Percentiles rank a stretch among this genome's conserved stretches.
These are phyloP conservation scores for Lentinula sp. DNA, from an alignment of 768 basidiomycete genomes.

Conservation along the genomic window DNA sequence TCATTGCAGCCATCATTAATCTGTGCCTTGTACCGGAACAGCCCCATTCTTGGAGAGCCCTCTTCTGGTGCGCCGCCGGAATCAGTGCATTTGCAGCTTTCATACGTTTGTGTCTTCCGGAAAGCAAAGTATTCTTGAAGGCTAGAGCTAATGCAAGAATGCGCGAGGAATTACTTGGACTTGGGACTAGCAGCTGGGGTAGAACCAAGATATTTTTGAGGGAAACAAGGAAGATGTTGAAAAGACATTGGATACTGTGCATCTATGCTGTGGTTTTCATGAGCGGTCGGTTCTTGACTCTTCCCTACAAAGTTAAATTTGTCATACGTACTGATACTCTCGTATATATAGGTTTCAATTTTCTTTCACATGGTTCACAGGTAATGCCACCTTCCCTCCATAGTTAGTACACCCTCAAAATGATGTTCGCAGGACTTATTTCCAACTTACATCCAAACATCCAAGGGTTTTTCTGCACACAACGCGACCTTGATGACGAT, in stretches of 20 bases:
- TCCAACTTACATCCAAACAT: slow-evolving; percentile 63
- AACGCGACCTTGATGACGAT: slow-evolving; percentile 71
- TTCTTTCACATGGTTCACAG: slow-evolving; percentile 49
- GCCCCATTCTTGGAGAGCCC: slow-evolving; percentile 37
- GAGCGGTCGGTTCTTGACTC: slow-evolving; percentile 21
- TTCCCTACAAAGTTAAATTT: not conserved
- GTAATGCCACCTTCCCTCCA: slow-evolving; percentile 17
- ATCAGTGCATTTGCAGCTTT: slow-evolving; percentile 44
- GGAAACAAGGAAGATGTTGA: slow-evolving; percentile 52
- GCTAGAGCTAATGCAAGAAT: slow-evolving; percentile 30
- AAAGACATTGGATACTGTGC: slow-evolving; percentile 52
- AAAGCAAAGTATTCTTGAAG: slow-evolving; percentile 50
- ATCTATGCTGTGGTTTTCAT: slow-evolving; percentile 58
- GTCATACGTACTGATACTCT: not conserved
- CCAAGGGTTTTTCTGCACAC: slow-evolving; percentile 54
- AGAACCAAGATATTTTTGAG: slow-evolving; percentile 48
- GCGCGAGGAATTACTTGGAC: slow-evolving; percentile 20
- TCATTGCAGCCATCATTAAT: slow-evolving; percentile 43
- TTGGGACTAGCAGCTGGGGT: slow-evolving; percentile 22
- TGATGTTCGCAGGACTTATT: slow-evolving; percentile 52
- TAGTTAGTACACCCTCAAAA: slow-evolving; percentile 15
- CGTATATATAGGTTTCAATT: slow-evolving; percentile 38
- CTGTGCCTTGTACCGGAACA: slow-evolving; percentile 29
- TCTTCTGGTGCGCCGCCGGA: slow-evolving; percentile 56
- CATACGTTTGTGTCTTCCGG: slow-evolving; percentile 47